These are phyloP conservation scores for Panaeolus papilionaceus DNA, from an alignment of 768 basidiomycete genomes.

Conservation along the genomic window DNA sequence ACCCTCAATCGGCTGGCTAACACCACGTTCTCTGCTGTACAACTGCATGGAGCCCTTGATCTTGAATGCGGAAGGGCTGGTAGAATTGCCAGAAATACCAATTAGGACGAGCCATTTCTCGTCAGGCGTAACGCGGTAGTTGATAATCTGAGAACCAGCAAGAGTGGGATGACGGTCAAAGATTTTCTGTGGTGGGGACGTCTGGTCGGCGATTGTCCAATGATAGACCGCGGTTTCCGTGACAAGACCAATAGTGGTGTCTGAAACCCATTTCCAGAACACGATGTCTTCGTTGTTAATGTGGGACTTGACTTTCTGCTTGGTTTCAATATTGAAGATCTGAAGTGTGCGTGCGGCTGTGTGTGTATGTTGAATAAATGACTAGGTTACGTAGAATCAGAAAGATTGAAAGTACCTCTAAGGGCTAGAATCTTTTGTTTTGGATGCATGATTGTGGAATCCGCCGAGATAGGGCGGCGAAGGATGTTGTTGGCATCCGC, in stretches of 20 bases:
- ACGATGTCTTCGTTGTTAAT: conserved; percentile 92
- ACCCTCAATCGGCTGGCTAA: conserved; percentile 98
- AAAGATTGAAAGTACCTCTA: conserved; percentile 63
- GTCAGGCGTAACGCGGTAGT: conserved; percentile 91
- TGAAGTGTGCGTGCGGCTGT: conserved; percentile 93
- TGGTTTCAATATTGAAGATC: conserved; percentile 97
- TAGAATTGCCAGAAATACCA: conserved; percentile 91
- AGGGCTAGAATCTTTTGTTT: conserved; percentile 95
- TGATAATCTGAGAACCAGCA: conserved; percentile 95
- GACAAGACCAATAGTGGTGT: conserved; percentile 91
- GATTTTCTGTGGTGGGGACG: conserved; percentile 86
- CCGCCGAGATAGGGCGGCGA: conserved; percentile 95
- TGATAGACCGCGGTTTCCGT: conserved; percentile 93
- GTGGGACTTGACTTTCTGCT: conserved; percentile 97
- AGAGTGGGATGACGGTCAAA: conserved; percentile 98
- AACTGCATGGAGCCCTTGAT: conserved; percentile 99
- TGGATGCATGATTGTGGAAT: conserved; percentile 98
- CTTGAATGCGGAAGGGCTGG: conserved; percentile 96
- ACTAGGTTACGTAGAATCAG: neutral
- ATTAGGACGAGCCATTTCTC: conserved; percentile 98
- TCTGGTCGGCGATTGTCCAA: conserved; percentile 80
- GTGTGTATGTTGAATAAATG: conserved; percentile 18
- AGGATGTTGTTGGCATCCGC: conserved; percentile 97
- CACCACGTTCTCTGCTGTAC: conserved; percentile 90
- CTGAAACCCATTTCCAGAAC: conserved; percentile 99